These are phyloP conservation scores for Botrytis fragariae DNA, from an alignment of 2,329 filamentous ascomycete genomes.

Conservation along the genomic window DNA sequence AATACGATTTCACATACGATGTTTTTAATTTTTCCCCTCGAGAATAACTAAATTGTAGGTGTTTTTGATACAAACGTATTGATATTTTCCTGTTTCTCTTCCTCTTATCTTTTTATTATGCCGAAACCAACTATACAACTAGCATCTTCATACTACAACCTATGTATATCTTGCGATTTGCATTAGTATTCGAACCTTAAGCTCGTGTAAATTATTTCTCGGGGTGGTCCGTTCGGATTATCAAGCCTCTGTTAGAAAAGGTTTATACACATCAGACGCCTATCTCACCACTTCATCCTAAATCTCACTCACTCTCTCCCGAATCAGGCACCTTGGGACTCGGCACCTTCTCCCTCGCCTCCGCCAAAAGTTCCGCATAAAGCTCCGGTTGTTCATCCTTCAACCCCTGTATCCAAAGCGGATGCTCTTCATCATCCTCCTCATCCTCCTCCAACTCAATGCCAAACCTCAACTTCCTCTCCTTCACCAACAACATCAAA, in stretches of 20 bases:
- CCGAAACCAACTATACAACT: neutral
- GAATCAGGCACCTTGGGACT: neutral
- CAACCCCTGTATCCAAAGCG: neutral
- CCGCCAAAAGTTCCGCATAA: neutral
- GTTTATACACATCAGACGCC: fast-evolving
- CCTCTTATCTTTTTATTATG: neutral
- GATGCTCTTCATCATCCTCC: neutral
- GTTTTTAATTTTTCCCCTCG: neutral
- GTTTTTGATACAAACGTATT: neutral
- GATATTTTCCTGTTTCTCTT: neutral
- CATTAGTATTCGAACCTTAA: neutral
- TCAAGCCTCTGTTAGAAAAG: neutral
- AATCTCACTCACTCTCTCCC: neutral
- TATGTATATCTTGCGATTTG: neutral
- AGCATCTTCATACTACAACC: neutral
- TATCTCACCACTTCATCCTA: neutral
- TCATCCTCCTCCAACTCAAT: neutral
- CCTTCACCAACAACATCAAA: neutral
- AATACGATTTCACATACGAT: neutral
- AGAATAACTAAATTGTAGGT: neutral
- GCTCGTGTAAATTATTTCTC: neutral
- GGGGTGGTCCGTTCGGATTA: neutral
- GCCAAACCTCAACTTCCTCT: neutral
- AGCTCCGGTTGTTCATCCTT: neutral
- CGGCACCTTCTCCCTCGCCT: neutral